Base-by-base conservation (phyloP, 768 basidiomycete genomes). In the Mycena olivaceomarginata region DNA sequence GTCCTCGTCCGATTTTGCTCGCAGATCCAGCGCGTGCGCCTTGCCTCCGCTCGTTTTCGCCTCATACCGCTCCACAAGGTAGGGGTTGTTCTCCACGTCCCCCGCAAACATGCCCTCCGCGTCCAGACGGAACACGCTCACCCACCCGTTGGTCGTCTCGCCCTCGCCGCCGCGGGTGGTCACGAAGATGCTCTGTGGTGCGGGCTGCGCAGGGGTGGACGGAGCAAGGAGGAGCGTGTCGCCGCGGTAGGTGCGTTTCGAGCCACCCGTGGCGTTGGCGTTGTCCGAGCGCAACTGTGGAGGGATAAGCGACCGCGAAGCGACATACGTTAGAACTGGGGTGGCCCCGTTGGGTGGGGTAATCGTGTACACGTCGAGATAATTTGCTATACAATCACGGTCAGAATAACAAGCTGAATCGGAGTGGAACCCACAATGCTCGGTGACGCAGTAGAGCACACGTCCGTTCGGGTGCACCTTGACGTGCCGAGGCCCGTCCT, bases 401-500 rank as follows among this genome's bases (percentile, higher is more conserved):
- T 13, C 16, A 20, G 60, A 48, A 20, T 25, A 41, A 51, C 13
- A 59, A 41, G 13, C 22, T 39, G 20, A 31, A 45, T 45, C 8
- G 41, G 31, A 59, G 64, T 62, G 31, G 7, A 53, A 82, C 89
- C 73, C 74, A 90, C 90, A 86, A 62, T 92, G 91, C 76, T 92
- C 91, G 5, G 90, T 90, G 15, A 91, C 87, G 71, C 86, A 89
- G 76, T 92, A 92, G 11, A 92, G 80, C 0, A 91, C 77, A 63
- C 85, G 87, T 0, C 90, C 90, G 75, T 90, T 90, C 0, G 91
- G 90, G 75, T 91, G 90, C 1, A 91, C 79, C 75, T 90, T 90
- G 74, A 91, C 83, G 81, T 92, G 91, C 20, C 91, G 84, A 4
- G 91, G 90, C 1, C 90, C 91, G 70, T 91, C 90, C 39, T 88